Evolutionary conservation across 2,329 filamentous ascomycete genomes (phyloP).

Genomic region (Chrysoporthe cubensis): DNA sequence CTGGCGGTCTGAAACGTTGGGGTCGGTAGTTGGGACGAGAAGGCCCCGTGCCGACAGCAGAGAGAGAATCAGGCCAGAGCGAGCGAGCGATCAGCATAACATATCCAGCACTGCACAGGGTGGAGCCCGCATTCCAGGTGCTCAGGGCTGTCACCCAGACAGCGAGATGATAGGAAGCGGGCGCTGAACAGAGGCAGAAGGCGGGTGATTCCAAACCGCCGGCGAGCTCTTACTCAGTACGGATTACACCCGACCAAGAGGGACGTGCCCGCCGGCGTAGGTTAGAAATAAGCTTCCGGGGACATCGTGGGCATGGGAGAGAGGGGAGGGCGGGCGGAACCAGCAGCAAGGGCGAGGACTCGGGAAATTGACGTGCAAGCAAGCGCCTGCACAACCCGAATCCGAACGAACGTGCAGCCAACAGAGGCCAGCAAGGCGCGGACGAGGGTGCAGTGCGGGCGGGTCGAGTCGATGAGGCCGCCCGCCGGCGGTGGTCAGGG

Average conservation of each 20-base stretch:
- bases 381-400: background rate
- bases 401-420: background rate
- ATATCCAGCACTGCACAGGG: too few relatives aligned
- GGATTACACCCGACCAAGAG: background rate
- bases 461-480: background rate
- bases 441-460: too few relatives aligned
- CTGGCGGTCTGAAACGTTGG: background rate
- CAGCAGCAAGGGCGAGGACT: background rate
- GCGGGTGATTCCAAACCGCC: background rate
- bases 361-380: background rate
- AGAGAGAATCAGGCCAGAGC: background rate
- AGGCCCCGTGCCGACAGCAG: too few relatives aligned
- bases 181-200: background rate
- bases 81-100: too few relatives aligned
- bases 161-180: too few relatives aligned
- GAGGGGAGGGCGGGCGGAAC: too few relatives aligned
- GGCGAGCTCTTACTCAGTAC: background rate
- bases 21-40: background rate
- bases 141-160: too few relatives aligned
- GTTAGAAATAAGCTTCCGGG: slow-evolving; percentile 12
- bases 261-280: background rate
- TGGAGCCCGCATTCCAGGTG: too few relatives aligned
- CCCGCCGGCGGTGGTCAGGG: background rate
- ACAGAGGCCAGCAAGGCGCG: too few relatives aligned
- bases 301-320: background rate